phyloP scores from a whole-genome alignment of 78 protist species.

The Salpingoeca rosetta region DNA sequence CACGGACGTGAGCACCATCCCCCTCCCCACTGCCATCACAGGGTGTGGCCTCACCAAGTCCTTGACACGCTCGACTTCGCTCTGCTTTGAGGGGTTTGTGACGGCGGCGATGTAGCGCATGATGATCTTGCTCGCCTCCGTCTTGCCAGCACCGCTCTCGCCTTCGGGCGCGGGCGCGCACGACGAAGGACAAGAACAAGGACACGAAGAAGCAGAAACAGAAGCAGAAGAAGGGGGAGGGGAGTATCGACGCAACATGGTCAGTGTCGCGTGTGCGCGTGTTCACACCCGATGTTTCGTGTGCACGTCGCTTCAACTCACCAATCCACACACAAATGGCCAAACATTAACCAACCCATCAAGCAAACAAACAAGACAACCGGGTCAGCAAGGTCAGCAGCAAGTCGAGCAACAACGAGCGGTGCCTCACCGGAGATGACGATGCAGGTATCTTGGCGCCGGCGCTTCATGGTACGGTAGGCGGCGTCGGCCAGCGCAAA shows the following conservation, averaged over 20 bases:
- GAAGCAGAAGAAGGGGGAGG: no score
- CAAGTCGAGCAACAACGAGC: no score
- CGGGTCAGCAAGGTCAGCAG: no score
- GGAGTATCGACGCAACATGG: slow-evolving; percentile 9
- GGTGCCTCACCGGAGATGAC: slow-evolving; percentile 51
- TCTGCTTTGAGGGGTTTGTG: slow-evolving; percentile 6
- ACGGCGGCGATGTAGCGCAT: slow-evolving; percentile 79
- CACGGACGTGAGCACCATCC: no score
- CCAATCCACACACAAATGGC: no score
- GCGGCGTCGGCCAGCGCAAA: slow-evolving; percentile 76
- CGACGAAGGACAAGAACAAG: background rate
- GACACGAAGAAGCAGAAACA: slow-evolving; percentile 64
- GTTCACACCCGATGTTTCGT: no score
- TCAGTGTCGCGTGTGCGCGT: background rate
- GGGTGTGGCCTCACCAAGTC: slow-evolving; percentile 17
- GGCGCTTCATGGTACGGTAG: slow-evolving; percentile 37
- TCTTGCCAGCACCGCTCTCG: slow-evolving; percentile 44
- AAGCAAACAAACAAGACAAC: background rate
- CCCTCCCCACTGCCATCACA: no score
- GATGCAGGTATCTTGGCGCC: slow-evolving; percentile 41
- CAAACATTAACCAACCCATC: no score
- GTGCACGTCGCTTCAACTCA: no score
- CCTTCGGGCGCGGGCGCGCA: background rate
- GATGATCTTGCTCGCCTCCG: slow-evolving; percentile 63
- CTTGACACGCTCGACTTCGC: slow-evolving; percentile 28